phyloP scores from a whole-genome alignment of 176 grass and related monocot species.

The Oropetium thomaeum region DNA sequence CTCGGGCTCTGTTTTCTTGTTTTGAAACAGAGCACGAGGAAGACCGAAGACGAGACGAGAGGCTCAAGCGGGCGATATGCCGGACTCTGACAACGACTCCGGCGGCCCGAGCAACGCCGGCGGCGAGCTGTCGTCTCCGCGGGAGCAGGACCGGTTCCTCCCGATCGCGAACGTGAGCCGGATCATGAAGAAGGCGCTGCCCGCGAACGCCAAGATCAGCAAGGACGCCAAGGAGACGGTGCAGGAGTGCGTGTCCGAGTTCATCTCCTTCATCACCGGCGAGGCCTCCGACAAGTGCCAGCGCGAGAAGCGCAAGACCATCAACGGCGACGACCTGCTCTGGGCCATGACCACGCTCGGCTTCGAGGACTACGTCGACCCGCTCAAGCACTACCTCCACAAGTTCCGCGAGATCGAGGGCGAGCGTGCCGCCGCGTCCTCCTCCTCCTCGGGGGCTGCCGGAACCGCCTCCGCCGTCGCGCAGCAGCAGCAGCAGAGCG shows the following conservation, averaged over 20 bases:
- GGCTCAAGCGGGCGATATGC: no score
- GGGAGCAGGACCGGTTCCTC: constrained; percentile 93
- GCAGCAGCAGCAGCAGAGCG: constrained; percentile 17
- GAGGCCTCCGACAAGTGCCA: constrained; percentile 99
- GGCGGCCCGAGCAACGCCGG: constrained; percentile 56
- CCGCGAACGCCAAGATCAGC: constrained; percentile 95
- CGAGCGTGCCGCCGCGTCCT: constrained; percentile 44
- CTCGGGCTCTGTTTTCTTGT: constrained; percentile 37
- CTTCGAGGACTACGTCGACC: constrained; percentile 94
- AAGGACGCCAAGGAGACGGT: constrained; percentile 99
- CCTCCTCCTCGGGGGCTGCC: constrained; percentile 17
- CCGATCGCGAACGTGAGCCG: constrained; percentile 97
- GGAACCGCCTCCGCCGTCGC: neutral
- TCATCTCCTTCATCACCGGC: constrained; percentile 99
- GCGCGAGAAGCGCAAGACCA: constrained; percentile 98
- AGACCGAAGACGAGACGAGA: no score
- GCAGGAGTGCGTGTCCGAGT: constrained; percentile 99
- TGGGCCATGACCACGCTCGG: constrained; percentile 98
- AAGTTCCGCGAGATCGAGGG: constrained; percentile 95
- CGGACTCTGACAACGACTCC: constrained; percentile 91
- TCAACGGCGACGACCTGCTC: constrained; percentile 97
- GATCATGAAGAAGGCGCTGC: constrained; percentile 99
- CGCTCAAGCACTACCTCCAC: constrained; percentile 92
- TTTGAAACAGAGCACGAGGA: neutral
- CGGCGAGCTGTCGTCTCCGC: constrained; percentile 50